A percentile compares a stretch with the other conserved stretches of the same genome.
These are phyloP conservation scores for Backusella tuberculispora DNA, from an alignment of 192 early-diverging fungal species.

Conservation along the genomic window DNA sequence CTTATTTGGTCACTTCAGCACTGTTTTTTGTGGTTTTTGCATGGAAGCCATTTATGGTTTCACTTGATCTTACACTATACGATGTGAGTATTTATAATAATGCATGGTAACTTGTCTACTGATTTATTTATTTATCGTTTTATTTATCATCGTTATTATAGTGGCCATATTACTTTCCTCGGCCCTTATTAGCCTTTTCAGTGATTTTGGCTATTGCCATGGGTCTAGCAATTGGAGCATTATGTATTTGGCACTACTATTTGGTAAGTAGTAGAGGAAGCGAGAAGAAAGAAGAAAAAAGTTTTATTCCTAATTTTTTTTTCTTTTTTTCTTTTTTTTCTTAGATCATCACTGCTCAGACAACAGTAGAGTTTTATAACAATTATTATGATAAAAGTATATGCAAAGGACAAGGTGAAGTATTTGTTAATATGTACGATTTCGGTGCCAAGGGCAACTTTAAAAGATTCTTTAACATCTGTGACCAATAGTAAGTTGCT, in stretches of 20 bases:
- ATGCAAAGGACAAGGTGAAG: constrained; percentile 53
- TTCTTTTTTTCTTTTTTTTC: too few relatives aligned
- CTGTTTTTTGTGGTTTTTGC: constrained; percentile 51
- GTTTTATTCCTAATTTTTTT: neutral
- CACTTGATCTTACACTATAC: constrained; percentile 44
- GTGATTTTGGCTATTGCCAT: constrained; percentile 58
- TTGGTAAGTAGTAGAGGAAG: constrained; percentile 39
- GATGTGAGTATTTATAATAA: constrained; percentile 38
- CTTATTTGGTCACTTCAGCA: constrained; percentile 54
- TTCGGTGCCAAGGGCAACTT: constrained; percentile 51
- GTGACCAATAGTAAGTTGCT: constrained; percentile 48
- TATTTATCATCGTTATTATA: constrained; percentile 5
- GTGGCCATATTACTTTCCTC: constrained; percentile 61
- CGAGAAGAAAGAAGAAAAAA: neutral
- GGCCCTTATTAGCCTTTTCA: constrained; percentile 53
- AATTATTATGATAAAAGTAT: constrained; percentile 56
- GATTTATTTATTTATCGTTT: neutral
- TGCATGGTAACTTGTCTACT: neutral
- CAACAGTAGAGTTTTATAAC: constrained; percentile 68
- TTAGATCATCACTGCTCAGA: constrained; percentile 58
- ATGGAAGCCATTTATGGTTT: constrained; percentile 51
- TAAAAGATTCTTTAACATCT: constrained; percentile 56
- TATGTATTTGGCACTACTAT: constrained; percentile 64
- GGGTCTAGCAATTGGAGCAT: constrained; percentile 53
- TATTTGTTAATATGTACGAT: constrained; percentile 50